Base-by-base conservation (phyloP, 2,329 filamentous ascomycete genomes). In the Allantophomopsis lycopodina region DNA sequence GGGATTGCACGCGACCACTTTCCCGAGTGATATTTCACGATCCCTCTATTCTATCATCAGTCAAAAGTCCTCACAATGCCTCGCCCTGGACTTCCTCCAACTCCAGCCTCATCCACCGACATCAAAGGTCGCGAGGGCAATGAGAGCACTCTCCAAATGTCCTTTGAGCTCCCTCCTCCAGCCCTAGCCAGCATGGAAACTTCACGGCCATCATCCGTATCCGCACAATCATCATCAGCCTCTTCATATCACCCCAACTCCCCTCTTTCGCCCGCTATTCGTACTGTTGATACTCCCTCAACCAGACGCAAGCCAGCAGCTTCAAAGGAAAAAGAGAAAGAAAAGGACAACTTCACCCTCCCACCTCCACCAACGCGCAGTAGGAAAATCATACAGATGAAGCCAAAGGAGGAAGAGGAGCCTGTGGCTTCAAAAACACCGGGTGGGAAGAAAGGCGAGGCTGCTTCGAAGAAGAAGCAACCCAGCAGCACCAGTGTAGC, bases 301-400 rank as follows among this genome's bases (percentile, higher is more conserved):
- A 46, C 48, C 49, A 43, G 52, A 38, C 62, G 71, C 41, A 63
- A 72, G 32, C 64, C 67, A 0, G 69, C 71, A 13, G 57, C 65
- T 11, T 38, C 48, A 14, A 39, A 50, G 47, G 23, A 28, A 28
- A 28, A 28, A 12, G 23, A 28, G 23, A 28, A 20, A 20, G 18
- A 7, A 20, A 79, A 76, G 47, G 72, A 77, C 49, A 65, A 71
- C 36, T 93, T 94, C 57, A 73, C 83, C 8, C 72, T 98, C 13
- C 91, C 91, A 15, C 91, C 91, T 8, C 91, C 89, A 13, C 91
- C 91, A 0, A 94, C 88, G 3, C 72, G 89, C 46, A 84, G 86
- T 33, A 80, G 89, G 52, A 96, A 93, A 64, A 96, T 98, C 56
- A 96, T 96, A 42, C 89, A 96, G 62, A 94, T 96, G 88, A 94